phyloP scores from a whole-genome alignment of 176 grass and related monocot species.

The Rhynchospora breviuscula region DNA sequence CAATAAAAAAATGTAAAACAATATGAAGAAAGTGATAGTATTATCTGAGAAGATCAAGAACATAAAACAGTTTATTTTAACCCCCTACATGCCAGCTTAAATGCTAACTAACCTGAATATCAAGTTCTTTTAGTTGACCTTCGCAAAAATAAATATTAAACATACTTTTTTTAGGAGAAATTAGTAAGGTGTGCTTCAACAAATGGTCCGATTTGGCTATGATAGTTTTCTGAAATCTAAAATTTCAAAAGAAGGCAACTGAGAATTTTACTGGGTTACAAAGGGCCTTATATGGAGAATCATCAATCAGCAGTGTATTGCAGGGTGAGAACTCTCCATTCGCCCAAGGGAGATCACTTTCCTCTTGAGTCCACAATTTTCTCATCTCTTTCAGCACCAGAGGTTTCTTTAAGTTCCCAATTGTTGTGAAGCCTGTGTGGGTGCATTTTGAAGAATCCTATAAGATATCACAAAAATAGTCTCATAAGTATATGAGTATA shows the following conservation, averaged over 20 bases:
- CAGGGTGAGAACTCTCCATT: constrained; percentile 65
- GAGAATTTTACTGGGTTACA: constrained; percentile 66
- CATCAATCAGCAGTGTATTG: constrained; percentile 95
- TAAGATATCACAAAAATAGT: constrained; percentile 14
- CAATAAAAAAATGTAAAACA: constrained; percentile 32
- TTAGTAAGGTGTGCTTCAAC: constrained; percentile 17
- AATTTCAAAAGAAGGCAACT: not conserved
- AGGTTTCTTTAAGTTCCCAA: constrained; percentile 61
- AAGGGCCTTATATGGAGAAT: constrained; percentile 93
- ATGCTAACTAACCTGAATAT: not conserved
- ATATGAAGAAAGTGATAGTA: not conserved
- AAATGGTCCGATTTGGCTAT: not conserved
- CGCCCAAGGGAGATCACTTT: constrained; percentile 65
- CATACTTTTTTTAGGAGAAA: not conserved
- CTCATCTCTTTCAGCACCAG: constrained; percentile 83
- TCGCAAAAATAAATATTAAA: not conserved
- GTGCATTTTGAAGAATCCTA: constrained; percentile 81
- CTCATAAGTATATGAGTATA: not conserved
- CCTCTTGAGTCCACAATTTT: constrained; percentile 80
- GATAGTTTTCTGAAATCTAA: not conserved
- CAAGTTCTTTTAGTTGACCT: not conserved
- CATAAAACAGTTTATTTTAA: not conserved
- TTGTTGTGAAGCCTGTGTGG: constrained; percentile 43
- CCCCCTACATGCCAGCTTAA: not conserved
- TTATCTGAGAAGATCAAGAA: not conserved